Conservation (phyloP, 768 basidiomycete species). For the Podaxis sp. region DNA sequence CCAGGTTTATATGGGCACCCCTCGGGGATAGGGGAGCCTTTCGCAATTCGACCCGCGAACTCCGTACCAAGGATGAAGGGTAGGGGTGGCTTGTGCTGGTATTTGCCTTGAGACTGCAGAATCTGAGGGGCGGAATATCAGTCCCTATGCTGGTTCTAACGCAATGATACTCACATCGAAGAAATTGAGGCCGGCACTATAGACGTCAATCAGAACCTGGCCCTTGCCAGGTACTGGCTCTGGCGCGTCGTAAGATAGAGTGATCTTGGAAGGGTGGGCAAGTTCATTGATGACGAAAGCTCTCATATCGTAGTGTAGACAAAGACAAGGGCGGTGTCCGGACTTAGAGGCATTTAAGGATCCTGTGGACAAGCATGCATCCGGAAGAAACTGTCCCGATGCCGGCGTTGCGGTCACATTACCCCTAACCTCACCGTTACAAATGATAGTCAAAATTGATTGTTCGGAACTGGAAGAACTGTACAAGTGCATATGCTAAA, state of each 20-base stretch:
- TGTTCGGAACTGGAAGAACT: constrained; percentile 3
- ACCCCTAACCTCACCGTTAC: not conserved
- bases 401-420: not conserved
- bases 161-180: constrained; percentile 51
- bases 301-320: constrained; percentile 52
- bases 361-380: not conserved
- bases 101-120: constrained; percentile 86
- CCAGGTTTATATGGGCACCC: constrained; percentile 80
- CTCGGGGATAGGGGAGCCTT: constrained; percentile 70
- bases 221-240: constrained; percentile 51
- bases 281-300: constrained; percentile 75
- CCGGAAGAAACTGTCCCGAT: not conserved
- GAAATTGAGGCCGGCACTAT: constrained; percentile 76
- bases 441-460: not conserved
- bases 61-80: constrained; percentile 87
- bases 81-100: constrained; percentile 79
- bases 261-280: constrained; percentile 65
- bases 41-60: constrained; percentile 77
- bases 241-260: constrained; percentile 52
- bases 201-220: constrained; percentile 74
- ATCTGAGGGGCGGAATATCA: constrained; percentile 45
- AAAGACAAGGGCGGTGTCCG: constrained; percentile 5
- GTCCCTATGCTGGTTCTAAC: not conserved
- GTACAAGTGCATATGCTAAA: constrained; percentile 16
- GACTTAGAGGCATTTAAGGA: not conserved